Conservation (phyloP, 1,284 basidiomycete species). For the Inonotus obliquus region DNA sequence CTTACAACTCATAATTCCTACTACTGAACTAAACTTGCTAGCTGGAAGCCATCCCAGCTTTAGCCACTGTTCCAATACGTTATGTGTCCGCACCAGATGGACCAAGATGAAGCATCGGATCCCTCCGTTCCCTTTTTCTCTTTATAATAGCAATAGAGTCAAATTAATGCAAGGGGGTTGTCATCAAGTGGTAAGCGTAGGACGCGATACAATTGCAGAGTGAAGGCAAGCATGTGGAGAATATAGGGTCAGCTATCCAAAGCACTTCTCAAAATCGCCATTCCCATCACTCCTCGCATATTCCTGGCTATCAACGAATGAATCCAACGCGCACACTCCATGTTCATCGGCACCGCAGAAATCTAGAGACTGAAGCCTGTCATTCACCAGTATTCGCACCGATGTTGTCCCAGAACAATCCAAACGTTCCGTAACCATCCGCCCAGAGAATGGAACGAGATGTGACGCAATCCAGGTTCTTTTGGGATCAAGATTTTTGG, state of each 20-base stretch:
- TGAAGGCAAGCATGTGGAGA: too few species aligned
- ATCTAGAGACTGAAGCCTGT: conserved; percentile 56
- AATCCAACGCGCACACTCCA: conserved; percentile 59
- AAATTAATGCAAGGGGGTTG: too few species aligned
- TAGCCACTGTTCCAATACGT: too few species aligned
- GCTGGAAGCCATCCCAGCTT: too few species aligned
- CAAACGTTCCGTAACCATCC: conserved; percentile 62
- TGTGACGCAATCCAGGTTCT: conserved; percentile 55
- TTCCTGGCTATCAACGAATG: conserved; percentile 66
- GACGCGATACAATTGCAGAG: too few species aligned
- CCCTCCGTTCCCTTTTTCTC: too few species aligned
- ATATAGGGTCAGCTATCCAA: conserved; percentile 10
- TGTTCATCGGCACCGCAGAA: conserved; percentile 52
- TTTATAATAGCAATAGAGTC: too few species aligned
- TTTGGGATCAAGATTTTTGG: conserved; percentile 33
- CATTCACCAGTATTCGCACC: conserved; percentile 64
- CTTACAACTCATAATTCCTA: too few species aligned
- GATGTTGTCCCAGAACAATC: conserved; percentile 39
- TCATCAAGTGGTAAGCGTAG: too few species aligned
- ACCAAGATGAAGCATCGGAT: too few species aligned
- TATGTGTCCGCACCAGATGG: too few species aligned
- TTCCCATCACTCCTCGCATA: conserved; percentile 62
- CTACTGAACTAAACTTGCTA: too few species aligned
- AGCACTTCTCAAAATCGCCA: conserved; percentile 63
- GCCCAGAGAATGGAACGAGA: conserved; percentile 61